These are phyloP conservation scores for Bruguiera gymnorhiza DNA, from an alignment of 345 rosid genomes.

Conservation along the genomic window DNA sequence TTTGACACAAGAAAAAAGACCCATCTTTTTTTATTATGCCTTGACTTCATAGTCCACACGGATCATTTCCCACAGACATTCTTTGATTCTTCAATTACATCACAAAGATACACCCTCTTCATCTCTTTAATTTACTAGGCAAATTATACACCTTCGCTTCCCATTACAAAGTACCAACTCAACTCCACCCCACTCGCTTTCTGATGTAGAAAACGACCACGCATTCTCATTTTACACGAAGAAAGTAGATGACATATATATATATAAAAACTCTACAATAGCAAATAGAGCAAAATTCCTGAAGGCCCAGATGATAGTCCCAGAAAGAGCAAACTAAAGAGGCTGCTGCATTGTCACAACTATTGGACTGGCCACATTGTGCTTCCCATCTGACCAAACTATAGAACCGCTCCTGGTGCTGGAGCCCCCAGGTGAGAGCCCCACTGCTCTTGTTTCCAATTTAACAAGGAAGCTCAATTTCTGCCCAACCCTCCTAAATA, in stretches of 20 bases:
- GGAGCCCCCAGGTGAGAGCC: conserved; percentile 27
- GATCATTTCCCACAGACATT: conserved; percentile 2
- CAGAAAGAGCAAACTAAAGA: conserved; percentile 29
- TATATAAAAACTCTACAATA: conserved; percentile 3
- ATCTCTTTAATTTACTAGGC: not conserved
- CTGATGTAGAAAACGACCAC: conserved; percentile 34
- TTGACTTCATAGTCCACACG: conserved; percentile 3
- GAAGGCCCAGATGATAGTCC: not conserved
- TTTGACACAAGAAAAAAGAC: conserved; percentile 5
- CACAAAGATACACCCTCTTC: conserved; percentile 1
- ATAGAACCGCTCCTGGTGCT: conserved; percentile 24
- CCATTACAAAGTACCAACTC: not conserved
- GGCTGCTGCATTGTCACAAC: conserved; percentile 91
- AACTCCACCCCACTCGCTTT: conserved; percentile 23
- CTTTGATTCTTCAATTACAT: not conserved
- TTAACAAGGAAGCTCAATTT: conserved; percentile 32
- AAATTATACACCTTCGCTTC: not conserved
- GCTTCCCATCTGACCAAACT: conserved; percentile 33
- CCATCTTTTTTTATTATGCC: conserved; percentile 9
- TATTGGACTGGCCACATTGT: conserved; percentile 24
- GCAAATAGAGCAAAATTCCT: conserved; percentile 16
- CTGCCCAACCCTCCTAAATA: conserved; percentile 29
- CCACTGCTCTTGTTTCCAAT: conserved; percentile 11
- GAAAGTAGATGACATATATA: not conserved
- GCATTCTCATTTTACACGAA: conserved; percentile 16